Evolutionary conservation across 2,329 filamentous ascomycete genomes (phyloP), one percentile per base, ranked within the genome.

Genomic region (Cylindrodendrum hubeiense): DNA sequence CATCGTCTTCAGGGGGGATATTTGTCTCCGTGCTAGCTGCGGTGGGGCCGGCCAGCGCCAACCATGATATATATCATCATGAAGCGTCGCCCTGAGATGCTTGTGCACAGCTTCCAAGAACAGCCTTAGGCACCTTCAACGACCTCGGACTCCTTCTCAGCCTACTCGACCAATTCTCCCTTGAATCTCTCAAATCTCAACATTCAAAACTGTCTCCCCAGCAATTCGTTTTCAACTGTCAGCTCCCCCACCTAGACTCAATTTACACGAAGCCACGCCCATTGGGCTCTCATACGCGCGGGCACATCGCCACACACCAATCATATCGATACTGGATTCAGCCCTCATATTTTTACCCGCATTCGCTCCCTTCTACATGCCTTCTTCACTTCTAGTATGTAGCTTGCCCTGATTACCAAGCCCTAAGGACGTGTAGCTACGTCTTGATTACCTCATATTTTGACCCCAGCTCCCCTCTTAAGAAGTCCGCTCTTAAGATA

Each of bases 351-450:
- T 24, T 33, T 34, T 17, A 9, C 39, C 17, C 37, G 52, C 37
- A 24, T 21, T 17, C 8, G 15, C 37, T 19, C 21, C 47, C 13
- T 41, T 53, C 19, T 60, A 57, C 12, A 70, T 70, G 63, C 43
- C 60, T 63, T 63, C 58, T 47, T 70, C 69, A 37, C 62, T 44
- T 15, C 49, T 65, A 60, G 71, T 74, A 66, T 22, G 71, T 66
- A 24, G 49, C 41, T 33, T 58, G 10, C 39, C 33, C 10, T 22
- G 7, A 30, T 34, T 7, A 13, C 26, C 24, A 6, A 19, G 17
- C 3, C 24, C 15, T 15, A 30, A 30, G 17, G 24, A n/a, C 22
- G 22, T 43, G 9, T 15, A 17, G 47, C 21, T 22, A 22, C 19
- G 37, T 39, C 47, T 53, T 47, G 7, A 17, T 30, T 21, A 22